phyloP scores from a whole-genome alignment of 73 alveolate species.

The Blepharisma japonicum region DNA sequence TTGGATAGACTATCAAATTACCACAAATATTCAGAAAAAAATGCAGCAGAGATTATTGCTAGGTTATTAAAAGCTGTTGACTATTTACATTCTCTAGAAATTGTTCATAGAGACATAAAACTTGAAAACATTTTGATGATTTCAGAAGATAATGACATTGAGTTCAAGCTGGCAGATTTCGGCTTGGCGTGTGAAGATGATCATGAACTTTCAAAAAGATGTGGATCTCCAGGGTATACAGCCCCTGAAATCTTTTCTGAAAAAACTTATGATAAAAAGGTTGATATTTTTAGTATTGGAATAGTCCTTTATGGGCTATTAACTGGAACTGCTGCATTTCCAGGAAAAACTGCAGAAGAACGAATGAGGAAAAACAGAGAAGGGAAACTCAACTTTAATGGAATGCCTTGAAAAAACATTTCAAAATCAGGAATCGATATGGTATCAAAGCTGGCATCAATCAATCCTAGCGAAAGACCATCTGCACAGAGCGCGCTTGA shows the following conservation, averaged over 20 bases:
- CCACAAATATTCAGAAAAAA: conserved; percentile 45
- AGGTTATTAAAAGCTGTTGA: not conserved
- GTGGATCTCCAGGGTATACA: conserved; percentile 27
- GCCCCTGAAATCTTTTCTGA: conserved; percentile 34
- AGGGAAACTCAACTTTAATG: not conserved
- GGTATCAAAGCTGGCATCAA: too few relatives aligned
- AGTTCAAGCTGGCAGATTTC: conserved; percentile 25
- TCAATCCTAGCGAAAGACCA: too few relatives aligned
- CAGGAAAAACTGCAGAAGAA: conserved; percentile 13
- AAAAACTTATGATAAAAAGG: not conserved
- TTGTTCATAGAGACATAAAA: conserved; percentile 23
- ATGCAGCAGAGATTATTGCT: conserved; percentile 34
- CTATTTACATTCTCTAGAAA: not conserved
- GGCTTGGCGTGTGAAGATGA: not conserved
- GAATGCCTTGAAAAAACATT: too few relatives aligned
- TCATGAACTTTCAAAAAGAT: not conserved
- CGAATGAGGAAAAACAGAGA: not conserved
- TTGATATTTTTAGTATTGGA: conserved; percentile 34
- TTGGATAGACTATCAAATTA: conserved; percentile 44
- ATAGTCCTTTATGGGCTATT: conserved; percentile 46
- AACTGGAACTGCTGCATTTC: conserved; percentile 47
- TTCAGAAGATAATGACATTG: not conserved
- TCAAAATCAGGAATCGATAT: too few relatives aligned
- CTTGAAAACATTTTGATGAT: conserved; percentile 17
- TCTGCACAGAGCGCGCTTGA: too few relatives aligned